Base-by-base conservation (phyloP, 1,139 yeast species). In the Blastobotrys serpentis region DNA sequence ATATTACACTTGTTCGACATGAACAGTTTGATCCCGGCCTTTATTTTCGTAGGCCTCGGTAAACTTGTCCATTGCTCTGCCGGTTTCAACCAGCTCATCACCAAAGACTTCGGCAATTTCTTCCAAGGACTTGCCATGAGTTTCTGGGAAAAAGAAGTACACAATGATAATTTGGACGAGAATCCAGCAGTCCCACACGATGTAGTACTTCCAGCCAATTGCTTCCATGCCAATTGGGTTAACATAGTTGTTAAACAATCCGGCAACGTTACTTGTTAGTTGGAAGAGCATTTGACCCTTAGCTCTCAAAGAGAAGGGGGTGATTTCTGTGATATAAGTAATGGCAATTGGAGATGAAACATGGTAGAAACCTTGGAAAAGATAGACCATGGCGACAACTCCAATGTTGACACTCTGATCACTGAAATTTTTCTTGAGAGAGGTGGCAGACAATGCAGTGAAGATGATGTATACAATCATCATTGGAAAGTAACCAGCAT, bases 61-160 rank as follows among this genome's bases (percentile, higher is more conserved):
- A 11, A 36, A 17, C 40, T 36, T 36, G 7, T 18, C 25, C 25
- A 36, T 13, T 3, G 40, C 40, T 18, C 19, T 13, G 6, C 51
- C 17, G 47, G 26, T 6, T 30, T 18, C 40, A 5, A 52, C 47
- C 17, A 48, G 29, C 14, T 46, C 50, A 25, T 57, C 59, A 23
- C 56, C 60, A 42, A 57, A 56, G 8, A 54, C 56, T 32, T 49
- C 51, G 21, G 54, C 48, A 40, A 95, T 88, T 67, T 90, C 97
- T 67, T 92, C 98, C 57, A 92, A 75, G 60, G 87, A 90, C 64
- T 89, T 76, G 37, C 95, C 95, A 2, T 95, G 81, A 40, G 95
- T 81, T 71, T 92, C 98, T 26, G 98, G 98, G 64, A 89, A 86
- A 63, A 87, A 81, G 76, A 88, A 84, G 70, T 73, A 85, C 42